Conservation (phyloP, 75 land plant species). For the Cunninghamia lanceolata region DNA sequence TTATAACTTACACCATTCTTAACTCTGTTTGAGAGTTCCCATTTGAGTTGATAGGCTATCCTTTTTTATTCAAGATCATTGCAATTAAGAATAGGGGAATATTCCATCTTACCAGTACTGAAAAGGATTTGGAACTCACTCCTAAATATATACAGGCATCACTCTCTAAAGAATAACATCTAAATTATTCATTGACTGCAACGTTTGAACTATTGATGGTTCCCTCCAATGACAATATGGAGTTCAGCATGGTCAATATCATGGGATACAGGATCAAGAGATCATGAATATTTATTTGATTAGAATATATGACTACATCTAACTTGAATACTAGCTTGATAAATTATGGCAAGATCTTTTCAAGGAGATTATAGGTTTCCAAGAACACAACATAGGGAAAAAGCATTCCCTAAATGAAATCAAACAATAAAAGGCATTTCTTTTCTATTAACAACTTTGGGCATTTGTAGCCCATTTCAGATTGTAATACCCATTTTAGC, state of each 20-base stretch:
- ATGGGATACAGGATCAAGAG: not conserved
- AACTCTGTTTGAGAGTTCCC: not conserved
- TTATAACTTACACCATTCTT: not conserved
- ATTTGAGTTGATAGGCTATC: not conserved
- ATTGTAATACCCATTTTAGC: too few relatives aligned
- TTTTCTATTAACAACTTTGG: too few relatives aligned
- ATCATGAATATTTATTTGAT: not conserved
- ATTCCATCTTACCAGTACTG: not conserved
- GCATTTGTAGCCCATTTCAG: too few relatives aligned
- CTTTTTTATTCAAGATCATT: not conserved
- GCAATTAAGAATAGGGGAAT: not conserved
- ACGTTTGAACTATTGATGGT: not conserved
- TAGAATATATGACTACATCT: not conserved
- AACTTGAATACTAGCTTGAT: too few relatives aligned
- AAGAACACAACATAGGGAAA: too few relatives aligned
- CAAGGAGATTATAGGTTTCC: too few relatives aligned
- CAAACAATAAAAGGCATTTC: too few relatives aligned
- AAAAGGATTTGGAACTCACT: not conserved
- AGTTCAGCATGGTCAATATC: not conserved
- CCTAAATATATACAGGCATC: not conserved
- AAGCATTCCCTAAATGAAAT: too few relatives aligned
- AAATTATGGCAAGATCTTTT: too few relatives aligned
- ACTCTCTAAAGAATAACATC: not conserved
- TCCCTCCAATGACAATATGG: not conserved
- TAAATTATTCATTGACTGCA: not conserved